phyloP scores from a whole-genome alignment of 176 grass and related monocot genomes.

The Bolboschoenus planiculmis region DNA sequence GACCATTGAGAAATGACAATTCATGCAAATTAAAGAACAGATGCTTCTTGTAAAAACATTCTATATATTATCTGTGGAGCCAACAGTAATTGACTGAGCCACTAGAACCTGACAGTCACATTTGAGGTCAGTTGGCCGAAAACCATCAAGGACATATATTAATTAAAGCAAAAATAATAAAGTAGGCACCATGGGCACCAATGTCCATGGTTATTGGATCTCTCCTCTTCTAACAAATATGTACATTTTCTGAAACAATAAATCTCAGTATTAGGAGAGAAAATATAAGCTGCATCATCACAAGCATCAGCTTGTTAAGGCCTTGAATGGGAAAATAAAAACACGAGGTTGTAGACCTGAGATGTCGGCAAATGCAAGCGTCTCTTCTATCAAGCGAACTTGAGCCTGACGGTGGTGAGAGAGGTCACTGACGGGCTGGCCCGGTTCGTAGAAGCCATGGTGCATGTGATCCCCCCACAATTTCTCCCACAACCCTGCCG shows the following conservation, averaged over 20 bases:
- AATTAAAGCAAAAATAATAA: neutral
- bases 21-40: neutral
- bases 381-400: slow-evolving; percentile 78
- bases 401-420: slow-evolving; percentile 61
- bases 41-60: neutral
- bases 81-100: neutral
- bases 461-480: slow-evolving; percentile 95
- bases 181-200: too few species aligned
- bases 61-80: neutral
- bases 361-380: slow-evolving; percentile 67
- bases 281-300: neutral
- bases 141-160: neutral
- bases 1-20: neutral
- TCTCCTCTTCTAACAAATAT: neutral
- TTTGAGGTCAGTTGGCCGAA: neutral
- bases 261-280: neutral
- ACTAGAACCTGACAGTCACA: neutral
- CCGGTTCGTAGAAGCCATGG: slow-evolving; percentile 73
- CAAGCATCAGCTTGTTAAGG: neutral
- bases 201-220: too few species aligned
- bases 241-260: neutral
- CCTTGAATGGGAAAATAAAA: neutral
- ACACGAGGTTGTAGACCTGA: slow-evolving; percentile 28
- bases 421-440: slow-evolving; percentile 24
- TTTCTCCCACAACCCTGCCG: slow-evolving; percentile 63